Conservation (phyloP, 441 rosid genomes). For the Erodium trifolium region DNA sequence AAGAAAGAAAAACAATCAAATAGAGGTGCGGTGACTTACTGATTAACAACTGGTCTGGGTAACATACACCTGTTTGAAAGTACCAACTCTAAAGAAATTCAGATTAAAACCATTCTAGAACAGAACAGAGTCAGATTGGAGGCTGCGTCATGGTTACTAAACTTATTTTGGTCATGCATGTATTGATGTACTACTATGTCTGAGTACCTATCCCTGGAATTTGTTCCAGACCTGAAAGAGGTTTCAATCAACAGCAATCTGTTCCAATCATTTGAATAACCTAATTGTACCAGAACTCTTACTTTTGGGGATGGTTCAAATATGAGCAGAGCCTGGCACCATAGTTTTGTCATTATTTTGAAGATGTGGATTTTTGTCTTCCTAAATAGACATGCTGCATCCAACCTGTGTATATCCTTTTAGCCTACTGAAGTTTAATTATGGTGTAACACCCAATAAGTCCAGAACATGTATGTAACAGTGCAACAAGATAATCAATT, state of each 20-base stretch:
- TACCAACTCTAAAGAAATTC: neutral
- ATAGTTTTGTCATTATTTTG: neutral
- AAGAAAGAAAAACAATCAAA: neutral
- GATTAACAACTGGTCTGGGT: neutral
- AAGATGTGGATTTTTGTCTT: neutral
- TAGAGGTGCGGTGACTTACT: neutral
- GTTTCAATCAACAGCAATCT: neutral
- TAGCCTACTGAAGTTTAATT: neutral
- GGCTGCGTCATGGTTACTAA: neutral
- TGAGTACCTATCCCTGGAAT: neutral
- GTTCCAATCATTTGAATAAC: neutral
- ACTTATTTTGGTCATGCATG: neutral
- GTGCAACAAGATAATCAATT: neutral
- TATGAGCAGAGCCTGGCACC: neutral
- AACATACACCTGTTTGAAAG: neutral
- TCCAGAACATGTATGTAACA: neutral
- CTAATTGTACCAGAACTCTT: neutral
- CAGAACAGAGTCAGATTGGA: neutral
- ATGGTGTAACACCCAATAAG: neutral
- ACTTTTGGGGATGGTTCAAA: neutral
- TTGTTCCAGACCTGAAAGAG: neutral
- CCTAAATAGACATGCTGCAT: neutral
- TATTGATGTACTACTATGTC: neutral
- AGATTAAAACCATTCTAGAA: neutral
- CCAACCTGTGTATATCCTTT: neutral